Percentiles rank a stretch among this genome's conserved stretches.
phyloP scores from a whole-genome alignment of 495 filamentous ascomycete species.

The Hypoxylon fragiforme region DNA sequence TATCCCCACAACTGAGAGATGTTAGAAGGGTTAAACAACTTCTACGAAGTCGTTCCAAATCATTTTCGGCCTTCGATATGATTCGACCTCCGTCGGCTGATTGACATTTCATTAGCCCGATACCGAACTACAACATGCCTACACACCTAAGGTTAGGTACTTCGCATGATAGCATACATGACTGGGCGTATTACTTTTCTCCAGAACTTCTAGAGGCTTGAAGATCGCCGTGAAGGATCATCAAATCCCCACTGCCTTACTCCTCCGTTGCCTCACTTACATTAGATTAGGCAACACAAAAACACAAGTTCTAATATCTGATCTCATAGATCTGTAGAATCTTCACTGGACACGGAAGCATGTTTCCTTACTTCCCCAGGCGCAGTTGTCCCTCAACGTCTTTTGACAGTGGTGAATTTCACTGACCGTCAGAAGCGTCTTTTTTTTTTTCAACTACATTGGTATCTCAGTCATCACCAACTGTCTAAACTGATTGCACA shows the following conservation, averaged over 20 bases:
- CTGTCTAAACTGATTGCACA: conserved; percentile 5
- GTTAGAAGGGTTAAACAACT: too few species aligned
- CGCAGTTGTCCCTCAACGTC: neutral
- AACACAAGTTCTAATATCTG: neutral
- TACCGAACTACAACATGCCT: too few species aligned
- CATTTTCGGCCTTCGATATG: too few species aligned
- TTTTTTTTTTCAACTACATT: neutral
- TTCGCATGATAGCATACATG: too few species aligned
- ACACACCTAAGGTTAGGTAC: too few species aligned
- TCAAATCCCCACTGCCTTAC: conserved; percentile 16
- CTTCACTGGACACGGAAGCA: conserved; percentile 10
- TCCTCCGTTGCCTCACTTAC: conserved; percentile 14
- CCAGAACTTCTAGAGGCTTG: neutral
- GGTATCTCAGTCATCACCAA: neutral
- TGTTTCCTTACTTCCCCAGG: conserved; percentile 3
- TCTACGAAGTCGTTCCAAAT: too few species aligned
- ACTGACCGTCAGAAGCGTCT: neutral
- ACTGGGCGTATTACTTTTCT: too few species aligned
- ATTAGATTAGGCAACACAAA: neutral
- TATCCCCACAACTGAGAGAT: conserved; percentile 2
- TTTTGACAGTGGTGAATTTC: neutral
- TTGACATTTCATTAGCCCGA: too few species aligned
- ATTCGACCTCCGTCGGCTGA: too few species aligned
- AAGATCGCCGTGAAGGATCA: conserved; percentile 21
- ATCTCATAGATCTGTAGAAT: neutral